Evolutionary conservation across 345 rosid genomes (phyloP), one percentile per base, ranked within the genome.

Genomic region (Garcia nutans): DNA sequence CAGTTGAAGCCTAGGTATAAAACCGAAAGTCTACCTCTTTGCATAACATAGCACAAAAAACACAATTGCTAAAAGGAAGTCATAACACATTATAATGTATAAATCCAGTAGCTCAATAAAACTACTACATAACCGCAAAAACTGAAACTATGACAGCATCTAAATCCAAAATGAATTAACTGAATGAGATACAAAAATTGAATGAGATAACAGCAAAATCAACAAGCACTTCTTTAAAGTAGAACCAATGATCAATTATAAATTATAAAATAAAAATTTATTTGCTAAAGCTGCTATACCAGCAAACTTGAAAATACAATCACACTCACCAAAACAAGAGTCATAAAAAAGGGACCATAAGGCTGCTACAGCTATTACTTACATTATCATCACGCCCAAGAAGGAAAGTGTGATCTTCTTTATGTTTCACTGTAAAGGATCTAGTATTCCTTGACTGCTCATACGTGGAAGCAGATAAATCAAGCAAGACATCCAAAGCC

Each of bases 401-500:
- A 42, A 54, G 19, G 47, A 80, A 79, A 72, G 78, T 68, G 71
- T 71, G 31, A 78, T 82, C 84, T 69, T 78, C 84, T 47, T 73
- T 83, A 67, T 10, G 76, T 71, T 68, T 83, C 66, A 65, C 19
- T 62, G 66, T 22, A 65, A 60, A 61, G 78, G 13, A 69, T 79
- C 45, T 79, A 67, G 65, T 54, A 82, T 76, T 76, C 76, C 82
- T 67, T 45, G 88, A 82, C 66, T 77, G 80, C 77, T 89, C 87
- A 54, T 59, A 67, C 67, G 93, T 80, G 55, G 89, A 78, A 78
- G 86, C 77, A 75, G 92, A 91, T 76, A 93, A 80, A 81, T 85
- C 92, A 77, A 93, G 91, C 83, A 95, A 85, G 26, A 75, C 79
- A 78, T 89, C 87, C 88, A 91, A 79, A 22, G 99, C 97, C 97